Evolutionary conservation across 306 rosid species (phyloP).

Genomic region (Gleditsia sinensis): DNA sequence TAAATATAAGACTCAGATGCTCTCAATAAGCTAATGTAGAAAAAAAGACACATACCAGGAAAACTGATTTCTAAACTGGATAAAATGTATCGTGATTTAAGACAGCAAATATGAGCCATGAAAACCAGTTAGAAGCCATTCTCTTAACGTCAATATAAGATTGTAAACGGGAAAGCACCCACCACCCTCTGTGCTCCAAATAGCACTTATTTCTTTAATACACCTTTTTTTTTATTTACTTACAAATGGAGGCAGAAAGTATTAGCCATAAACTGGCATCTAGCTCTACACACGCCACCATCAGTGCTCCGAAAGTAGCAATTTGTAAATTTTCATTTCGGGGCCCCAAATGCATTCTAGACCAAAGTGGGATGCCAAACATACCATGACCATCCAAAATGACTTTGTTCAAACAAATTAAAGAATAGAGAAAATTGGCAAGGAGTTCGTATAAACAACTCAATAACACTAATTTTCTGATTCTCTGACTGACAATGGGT

Average conservation of each 20-base stretch:
- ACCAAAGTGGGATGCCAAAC: neutral
- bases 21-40: neutral
- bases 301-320: neutral
- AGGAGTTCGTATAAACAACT: slow-evolving; percentile 22
- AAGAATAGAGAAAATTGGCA: neutral
- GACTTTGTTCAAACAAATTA: neutral
- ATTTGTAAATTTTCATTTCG: neutral
- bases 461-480: slow-evolving; percentile 13
- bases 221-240: neutral
- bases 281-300: neutral
- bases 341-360: neutral
- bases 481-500: neutral
- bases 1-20: slow-evolving; percentile 21
- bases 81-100: neutral
- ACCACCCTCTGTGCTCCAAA: neutral
- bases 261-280: neutral
- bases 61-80: slow-evolving; percentile 2
- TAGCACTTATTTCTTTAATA: neutral
- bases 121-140: slow-evolving; percentile 2
- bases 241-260: neutral
- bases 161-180: neutral
- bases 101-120: slow-evolving; percentile 1
- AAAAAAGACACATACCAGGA: slow-evolving; percentile 9
- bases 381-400: neutral
- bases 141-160: neutral